These are phyloP conservation scores for Phytophthora hibernalis DNA, from an alignment of 352 stramenopile species.

Conservation along the genomic window DNA sequence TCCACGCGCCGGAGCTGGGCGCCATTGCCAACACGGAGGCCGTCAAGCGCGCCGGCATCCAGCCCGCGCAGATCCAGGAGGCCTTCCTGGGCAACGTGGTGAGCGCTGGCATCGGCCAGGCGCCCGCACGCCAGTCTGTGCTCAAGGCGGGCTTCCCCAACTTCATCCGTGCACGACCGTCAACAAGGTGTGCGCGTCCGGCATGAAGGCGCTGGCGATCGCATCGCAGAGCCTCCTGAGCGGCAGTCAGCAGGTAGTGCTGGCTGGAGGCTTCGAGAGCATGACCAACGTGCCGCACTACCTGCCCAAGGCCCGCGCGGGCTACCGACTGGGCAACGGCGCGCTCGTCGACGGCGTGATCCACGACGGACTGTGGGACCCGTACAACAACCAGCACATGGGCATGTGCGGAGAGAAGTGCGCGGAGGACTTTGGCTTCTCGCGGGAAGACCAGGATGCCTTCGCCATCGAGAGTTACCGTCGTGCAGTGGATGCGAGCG, in stretches of 20 bases:
- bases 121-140: constrained; percentile 94
- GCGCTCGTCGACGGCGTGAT: constrained; percentile 92
- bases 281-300: constrained; percentile 99
- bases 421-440: constrained; percentile 92
- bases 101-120: constrained; percentile 96
- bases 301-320: constrained; percentile 91
- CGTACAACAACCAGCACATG: constrained; percentile 96
- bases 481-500: constrained; percentile 73
- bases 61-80: constrained; percentile 92
- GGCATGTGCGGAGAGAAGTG: constrained; percentile 97
- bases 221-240: constrained; percentile 91
- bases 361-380: constrained; percentile 97
- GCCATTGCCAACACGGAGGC: constrained; percentile 91
- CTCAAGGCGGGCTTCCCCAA: constrained; percentile 92
- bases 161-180: constrained; percentile 96
- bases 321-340: constrained; percentile 93
- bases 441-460: constrained; percentile 95
- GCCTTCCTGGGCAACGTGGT: constrained; percentile 98
- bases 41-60: constrained; percentile 75
- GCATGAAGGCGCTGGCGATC: constrained; percentile 93
- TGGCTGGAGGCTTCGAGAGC: constrained; percentile 97
- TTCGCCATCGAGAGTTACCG: constrained; percentile 95
- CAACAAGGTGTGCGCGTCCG: constrained; percentile 98
- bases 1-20: constrained; percentile 93
- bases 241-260: constrained; percentile 86